Evolutionary conservation across 2,329 filamentous ascomycete genomes (phyloP).

Genomic region (Pyricularia sp.): DNA sequence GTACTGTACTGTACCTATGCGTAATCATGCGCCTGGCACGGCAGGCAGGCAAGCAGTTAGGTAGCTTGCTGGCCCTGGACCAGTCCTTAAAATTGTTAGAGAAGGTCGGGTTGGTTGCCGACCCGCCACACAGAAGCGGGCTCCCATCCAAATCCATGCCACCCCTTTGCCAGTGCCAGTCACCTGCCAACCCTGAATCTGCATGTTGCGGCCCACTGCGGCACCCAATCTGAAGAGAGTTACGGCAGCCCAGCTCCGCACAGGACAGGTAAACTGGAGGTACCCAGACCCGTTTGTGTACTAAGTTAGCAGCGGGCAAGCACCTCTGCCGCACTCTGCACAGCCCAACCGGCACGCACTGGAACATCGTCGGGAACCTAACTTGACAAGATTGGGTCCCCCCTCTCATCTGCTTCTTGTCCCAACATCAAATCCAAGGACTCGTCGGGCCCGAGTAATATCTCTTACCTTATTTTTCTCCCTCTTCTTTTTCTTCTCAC

Average conservation of each 20-base stretch:
- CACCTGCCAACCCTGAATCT: slow-evolving; percentile 4
- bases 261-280: neutral
- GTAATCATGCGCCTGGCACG: neutral
- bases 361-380: neutral
- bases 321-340: neutral
- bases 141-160: neutral
- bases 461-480: neutral
- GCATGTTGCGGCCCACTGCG: neutral
- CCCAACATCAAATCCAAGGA: neutral
- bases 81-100: neutral
- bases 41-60: neutral
- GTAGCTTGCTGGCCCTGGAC: neutral
- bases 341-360: neutral
- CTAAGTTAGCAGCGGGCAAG: neutral
- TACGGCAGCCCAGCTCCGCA: neutral
- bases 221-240: neutral
- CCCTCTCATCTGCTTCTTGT: neutral
- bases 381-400: slow-evolving; percentile 1
- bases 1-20: no score
- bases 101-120: neutral
- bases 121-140: neutral
- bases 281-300: neutral
- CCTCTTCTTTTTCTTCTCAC: neutral
- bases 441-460: neutral
- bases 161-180: slow-evolving; percentile 4